Conservation (phyloP, 208 protist genomes). For the Trypanosoma mega region DNA sequence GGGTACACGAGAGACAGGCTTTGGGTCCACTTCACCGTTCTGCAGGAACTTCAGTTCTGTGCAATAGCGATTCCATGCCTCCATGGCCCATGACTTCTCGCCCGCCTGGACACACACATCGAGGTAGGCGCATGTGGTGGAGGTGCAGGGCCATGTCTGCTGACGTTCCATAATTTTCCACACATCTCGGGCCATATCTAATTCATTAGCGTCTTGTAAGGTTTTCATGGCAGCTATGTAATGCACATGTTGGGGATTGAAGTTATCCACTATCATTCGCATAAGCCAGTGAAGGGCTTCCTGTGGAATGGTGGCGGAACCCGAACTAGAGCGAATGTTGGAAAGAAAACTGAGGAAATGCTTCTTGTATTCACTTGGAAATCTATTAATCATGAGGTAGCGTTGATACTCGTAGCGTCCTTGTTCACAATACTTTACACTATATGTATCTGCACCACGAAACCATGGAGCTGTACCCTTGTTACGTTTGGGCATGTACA, state of each 20-base stretch:
- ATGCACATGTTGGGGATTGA: slow-evolving; percentile 91
- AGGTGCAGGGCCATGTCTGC: slow-evolving; percentile 89
- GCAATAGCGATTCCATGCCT: slow-evolving; percentile 91
- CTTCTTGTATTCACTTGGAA: slow-evolving; percentile 91
- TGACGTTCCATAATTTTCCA: slow-evolving; percentile 94
- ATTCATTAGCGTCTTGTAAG: slow-evolving; percentile 63
- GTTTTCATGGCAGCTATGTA: slow-evolving; percentile 90
- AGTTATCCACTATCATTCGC: slow-evolving; percentile 93
- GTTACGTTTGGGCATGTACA: slow-evolving; percentile 92
- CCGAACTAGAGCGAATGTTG: slow-evolving; percentile 53
- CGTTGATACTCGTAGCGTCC: slow-evolving; percentile 91
- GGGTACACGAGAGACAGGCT: slow-evolving; percentile 83
- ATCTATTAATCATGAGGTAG: slow-evolving; percentile 91
- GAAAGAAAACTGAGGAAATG: slow-evolving; percentile 81
- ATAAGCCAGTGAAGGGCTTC: slow-evolving; percentile 92
- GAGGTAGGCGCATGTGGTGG: slow-evolving; percentile 84
- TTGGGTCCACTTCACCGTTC: slow-evolving; percentile 83
- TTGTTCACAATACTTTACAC: slow-evolving; percentile 91
- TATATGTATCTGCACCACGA: slow-evolving; percentile 90
- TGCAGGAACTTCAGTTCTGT: slow-evolving; percentile 83
- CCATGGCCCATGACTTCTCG: slow-evolving; percentile 82
- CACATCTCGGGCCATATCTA: slow-evolving; percentile 90
- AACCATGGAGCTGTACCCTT: slow-evolving; percentile 91
- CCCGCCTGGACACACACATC: slow-evolving; percentile 74
- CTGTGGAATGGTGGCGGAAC: slow-evolving; percentile 58